Conservation (phyloP, 176 grass and related monocot genomes). For the Aegilops umbellulata region DNA sequence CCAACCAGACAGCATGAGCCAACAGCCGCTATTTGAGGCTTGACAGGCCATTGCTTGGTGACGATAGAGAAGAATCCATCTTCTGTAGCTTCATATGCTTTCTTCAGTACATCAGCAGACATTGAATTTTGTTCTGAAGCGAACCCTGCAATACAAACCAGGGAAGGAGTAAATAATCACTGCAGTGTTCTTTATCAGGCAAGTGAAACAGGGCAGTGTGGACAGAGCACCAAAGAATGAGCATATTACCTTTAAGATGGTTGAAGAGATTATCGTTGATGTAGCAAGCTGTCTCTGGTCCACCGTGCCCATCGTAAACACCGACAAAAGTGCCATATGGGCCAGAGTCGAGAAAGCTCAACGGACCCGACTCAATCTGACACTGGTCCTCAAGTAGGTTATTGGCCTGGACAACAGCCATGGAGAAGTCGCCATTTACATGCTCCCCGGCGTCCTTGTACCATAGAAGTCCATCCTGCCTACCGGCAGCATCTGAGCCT, state of each 20-base stretch:
- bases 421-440: conserved; percentile 83
- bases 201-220: not conserved
- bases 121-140: conserved; percentile 75
- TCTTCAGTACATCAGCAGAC: conserved; percentile 80
- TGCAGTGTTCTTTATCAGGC: not conserved
- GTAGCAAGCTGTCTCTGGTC: conserved; percentile 84
- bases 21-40: conserved; percentile 92
- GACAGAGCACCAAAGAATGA: conserved; percentile 3
- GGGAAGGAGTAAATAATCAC: conserved; percentile 9
- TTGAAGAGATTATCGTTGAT: conserved; percentile 85
- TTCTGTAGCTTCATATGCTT: conserved; percentile 95
- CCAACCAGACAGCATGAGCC: conserved; percentile 93
- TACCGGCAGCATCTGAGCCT: conserved; percentile 52
- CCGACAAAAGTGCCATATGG: conserved; percentile 86
- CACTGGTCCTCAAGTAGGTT: conserved; percentile 89
- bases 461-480: conserved; percentile 87
- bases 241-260: conserved; percentile 77
- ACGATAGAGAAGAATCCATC: conserved; percentile 90
- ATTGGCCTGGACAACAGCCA: conserved; percentile 96
- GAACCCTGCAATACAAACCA: conserved; percentile 62
- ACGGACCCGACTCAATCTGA: conserved; percentile 71
- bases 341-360: conserved; percentile 72
- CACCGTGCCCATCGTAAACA: conserved; percentile 92
- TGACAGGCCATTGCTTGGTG: conserved; percentile 73
- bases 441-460: conserved; percentile 93